Base-by-base conservation (phyloP, 805 yeast genomes). In the Nakazawaea holstii region DNA sequence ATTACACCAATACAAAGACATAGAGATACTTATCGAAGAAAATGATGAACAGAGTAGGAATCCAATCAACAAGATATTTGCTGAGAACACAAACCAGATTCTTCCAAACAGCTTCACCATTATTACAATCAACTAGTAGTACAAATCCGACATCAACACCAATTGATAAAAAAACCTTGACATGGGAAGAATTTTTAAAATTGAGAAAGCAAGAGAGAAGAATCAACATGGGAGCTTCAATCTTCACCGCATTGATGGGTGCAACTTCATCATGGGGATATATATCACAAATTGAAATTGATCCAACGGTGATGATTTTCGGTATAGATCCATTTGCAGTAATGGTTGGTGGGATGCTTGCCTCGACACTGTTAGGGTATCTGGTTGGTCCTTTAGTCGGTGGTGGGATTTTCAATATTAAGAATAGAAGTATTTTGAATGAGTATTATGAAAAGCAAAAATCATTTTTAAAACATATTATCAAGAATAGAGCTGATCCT, bases 271-370 rank as follows among this genome's bases (percentile, higher is more conserved):
- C 97, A 1, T 87, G 91, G 80, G 79, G 78, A 1, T 83, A 81
- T 61, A 71, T 91, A 44, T 82, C 96, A 28, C 84, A 86, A 55
- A 70, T 86, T 55, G 94, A 88, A 60, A 80, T 94, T 51, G 97
- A 92, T 62, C 86, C 92, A 33, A 89, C 95, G 39, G 87, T 88
- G 62, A 77, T 81, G 51, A 76, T 92, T 43, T 77, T 86, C 66
- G 99, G 98, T 2, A 73, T 92, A 51, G 98, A 94, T 60, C 89
- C 96, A n/a, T 72, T 87, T 55, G 79, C 87, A 64, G 87, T 88
- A 35, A 75, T 84, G 59, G 82, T 86, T 35, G 88, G 85, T 38
- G 90, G 84, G 1, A 78, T 90, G 39, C 65, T 85, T 47, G 70
- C 82, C 11, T 82, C 87, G 11, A 92, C 92, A 26, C 80, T 80